Evolutionary conservation across 106 monocot genomes (phyloP).

Genomic region (Phalaenopsis aphrodite): DNA sequence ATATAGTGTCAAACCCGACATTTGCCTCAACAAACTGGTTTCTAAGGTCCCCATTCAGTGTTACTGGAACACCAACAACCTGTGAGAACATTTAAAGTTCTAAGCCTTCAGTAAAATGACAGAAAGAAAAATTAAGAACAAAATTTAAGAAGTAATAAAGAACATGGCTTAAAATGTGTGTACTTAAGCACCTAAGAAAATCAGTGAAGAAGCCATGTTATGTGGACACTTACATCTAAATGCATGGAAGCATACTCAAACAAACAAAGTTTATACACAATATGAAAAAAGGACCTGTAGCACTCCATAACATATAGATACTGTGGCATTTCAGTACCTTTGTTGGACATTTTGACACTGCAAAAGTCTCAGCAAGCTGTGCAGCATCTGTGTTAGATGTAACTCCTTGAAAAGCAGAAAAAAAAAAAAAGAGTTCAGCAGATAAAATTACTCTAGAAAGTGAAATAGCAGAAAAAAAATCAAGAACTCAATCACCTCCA

Average conservation of each 20-base stretch:
- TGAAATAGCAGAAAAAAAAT: not conserved
- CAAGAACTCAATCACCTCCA: slow-evolving; percentile 31
- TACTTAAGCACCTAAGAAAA: not conserved
- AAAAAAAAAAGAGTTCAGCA: not conserved
- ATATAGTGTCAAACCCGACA: slow-evolving; percentile 55
- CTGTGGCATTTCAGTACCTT: slow-evolving; percentile 17
- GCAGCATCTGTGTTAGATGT: slow-evolving; percentile 59
- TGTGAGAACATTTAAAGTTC: slow-evolving; percentile 6
- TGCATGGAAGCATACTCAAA: not conserved
- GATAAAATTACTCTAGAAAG: not conserved
- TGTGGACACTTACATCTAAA: not conserved
- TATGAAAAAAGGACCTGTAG: not conserved
- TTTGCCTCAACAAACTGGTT: slow-evolving; percentile 62
- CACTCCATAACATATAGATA: not conserved
- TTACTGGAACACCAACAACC: slow-evolving; percentile 52
- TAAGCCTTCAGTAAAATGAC: not conserved
- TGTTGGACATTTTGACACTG: slow-evolving; percentile 36
- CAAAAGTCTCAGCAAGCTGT: slow-evolving; percentile 59
- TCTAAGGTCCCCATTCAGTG: slow-evolving; percentile 46
- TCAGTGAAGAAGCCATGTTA: not conserved
- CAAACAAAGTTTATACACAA: not conserved
- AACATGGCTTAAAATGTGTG: not conserved
- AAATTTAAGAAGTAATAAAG: not conserved
- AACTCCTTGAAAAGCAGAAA: slow-evolving; percentile 20
- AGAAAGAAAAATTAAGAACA: not conserved